Conservation (phyloP, 2,329 filamentous ascomycete species). For the Nemania serpens region DNA sequence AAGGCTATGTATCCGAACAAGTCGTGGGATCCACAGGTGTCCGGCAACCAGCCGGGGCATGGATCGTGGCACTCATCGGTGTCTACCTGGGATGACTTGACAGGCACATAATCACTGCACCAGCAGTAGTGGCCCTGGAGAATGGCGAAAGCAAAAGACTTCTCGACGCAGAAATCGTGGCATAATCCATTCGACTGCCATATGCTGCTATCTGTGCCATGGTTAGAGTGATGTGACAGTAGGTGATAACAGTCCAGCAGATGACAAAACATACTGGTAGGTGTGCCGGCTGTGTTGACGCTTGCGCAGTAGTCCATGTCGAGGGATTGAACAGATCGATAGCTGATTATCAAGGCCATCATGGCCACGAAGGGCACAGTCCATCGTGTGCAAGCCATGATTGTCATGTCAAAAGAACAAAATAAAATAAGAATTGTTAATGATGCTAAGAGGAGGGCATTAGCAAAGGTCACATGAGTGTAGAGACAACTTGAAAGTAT, state of each 20-base stretch:
- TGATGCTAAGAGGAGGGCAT: not conserved
- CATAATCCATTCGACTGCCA: constrained; percentile 75
- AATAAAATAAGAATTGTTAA: not conserved
- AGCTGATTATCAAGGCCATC: constrained; percentile 29
- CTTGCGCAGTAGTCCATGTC: constrained; percentile 51
- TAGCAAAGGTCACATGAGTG: not conserved
- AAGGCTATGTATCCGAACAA: constrained; percentile 70
- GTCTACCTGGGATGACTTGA: constrained; percentile 46
- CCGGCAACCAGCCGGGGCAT: constrained; percentile 72
- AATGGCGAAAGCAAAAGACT: constrained; percentile 68
- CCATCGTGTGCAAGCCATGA: constrained; percentile 33
- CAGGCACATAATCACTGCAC: constrained; percentile 73
- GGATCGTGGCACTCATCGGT: constrained; percentile 55
- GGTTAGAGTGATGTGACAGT: constrained; percentile 27
- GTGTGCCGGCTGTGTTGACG: constrained; percentile 50
- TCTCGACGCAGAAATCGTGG: constrained; percentile 57
- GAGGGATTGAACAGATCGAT: constrained; percentile 36
- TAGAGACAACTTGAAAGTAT: not conserved
- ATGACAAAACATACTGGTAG: constrained; percentile 46
- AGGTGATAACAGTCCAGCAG: constrained; percentile 29
- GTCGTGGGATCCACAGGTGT: constrained; percentile 67
- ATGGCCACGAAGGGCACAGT: constrained; percentile 31
- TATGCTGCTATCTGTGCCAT: constrained; percentile 53
- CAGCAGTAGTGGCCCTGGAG: constrained; percentile 70
- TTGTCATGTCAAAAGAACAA: not conserved